Evolutionary conservation across 306 rosid species (phyloP).

Genomic region (Chamaecrista fasciculata): DNA sequence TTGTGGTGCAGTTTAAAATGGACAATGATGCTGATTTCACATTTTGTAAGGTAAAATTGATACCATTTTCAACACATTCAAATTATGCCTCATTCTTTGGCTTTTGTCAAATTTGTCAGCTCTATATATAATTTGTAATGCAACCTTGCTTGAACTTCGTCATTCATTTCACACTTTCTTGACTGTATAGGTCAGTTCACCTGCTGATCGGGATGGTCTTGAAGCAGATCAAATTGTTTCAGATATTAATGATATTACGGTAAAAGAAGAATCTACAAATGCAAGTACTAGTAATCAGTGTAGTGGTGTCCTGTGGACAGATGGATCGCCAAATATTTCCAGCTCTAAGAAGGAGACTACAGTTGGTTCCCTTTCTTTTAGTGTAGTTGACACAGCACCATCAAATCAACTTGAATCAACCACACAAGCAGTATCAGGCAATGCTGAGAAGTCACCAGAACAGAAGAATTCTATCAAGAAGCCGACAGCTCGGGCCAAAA

Average conservation of each 20-base stretch:
- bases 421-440: slow-evolving; percentile 28
- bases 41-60: slow-evolving; percentile 66
- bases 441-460: slow-evolving; percentile 35
- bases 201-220: slow-evolving; percentile 40
- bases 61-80: slow-evolving; percentile 16
- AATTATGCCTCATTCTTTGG: neutral
- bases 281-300: slow-evolving; percentile 28
- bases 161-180: neutral
- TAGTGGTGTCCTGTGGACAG: slow-evolving; percentile 40
- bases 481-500: slow-evolving; percentile 70
- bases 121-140: neutral
- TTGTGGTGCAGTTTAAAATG: slow-evolving; percentile 38
- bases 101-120: slow-evolving; percentile 12
- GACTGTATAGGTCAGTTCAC: slow-evolving; percentile 51
- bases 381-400: slow-evolving; percentile 47
- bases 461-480: slow-evolving; percentile 38
- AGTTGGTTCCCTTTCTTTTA: slow-evolving; percentile 81
- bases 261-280: slow-evolving; percentile 45
- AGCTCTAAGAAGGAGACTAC: slow-evolving; percentile 45
- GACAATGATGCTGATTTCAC: slow-evolving; percentile 72
- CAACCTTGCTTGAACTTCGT: neutral
- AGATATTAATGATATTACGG: slow-evolving; percentile 51
- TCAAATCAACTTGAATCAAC: slow-evolving; percentile 35
- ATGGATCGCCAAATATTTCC: slow-evolving; percentile 34
- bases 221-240: slow-evolving; percentile 58